Evolutionary conservation across 2,329 filamentous ascomycete genomes (phyloP).

Genomic region (Nemania sp.): DNA sequence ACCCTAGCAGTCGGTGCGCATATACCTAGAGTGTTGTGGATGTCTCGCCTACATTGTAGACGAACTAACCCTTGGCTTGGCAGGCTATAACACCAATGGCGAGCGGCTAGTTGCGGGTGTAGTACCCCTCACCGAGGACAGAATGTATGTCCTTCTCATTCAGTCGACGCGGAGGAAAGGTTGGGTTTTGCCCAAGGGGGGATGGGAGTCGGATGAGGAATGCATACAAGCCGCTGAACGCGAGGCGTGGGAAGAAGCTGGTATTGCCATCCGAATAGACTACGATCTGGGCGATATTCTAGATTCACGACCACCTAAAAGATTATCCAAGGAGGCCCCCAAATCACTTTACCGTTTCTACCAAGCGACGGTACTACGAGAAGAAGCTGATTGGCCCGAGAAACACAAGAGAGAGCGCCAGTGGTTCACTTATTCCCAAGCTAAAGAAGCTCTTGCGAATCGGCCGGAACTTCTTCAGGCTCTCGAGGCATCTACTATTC

Average conservation of each 20-base stretch:
- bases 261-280: constrained; percentile 86
- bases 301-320: constrained; percentile 85
- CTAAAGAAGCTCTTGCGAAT: constrained; percentile 78
- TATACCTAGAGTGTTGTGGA: constrained; percentile 41
- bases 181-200: constrained; percentile 98
- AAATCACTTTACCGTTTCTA: constrained; percentile 81
- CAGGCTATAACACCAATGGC: constrained; percentile 92
- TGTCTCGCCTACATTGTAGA: constrained; percentile 48
- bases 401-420: constrained; percentile 88
- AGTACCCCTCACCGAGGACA: constrained; percentile 88
- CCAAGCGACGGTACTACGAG: constrained; percentile 87
- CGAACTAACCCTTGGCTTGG: constrained; percentile 55
- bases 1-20: constrained; percentile 19
- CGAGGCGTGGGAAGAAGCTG: constrained; percentile 98
- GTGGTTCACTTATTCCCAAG: constrained; percentile 90
- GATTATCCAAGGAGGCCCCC: constrained; percentile 70
- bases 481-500: constrained; percentile 81
- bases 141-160: constrained; percentile 89
- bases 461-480: constrained; percentile 92
- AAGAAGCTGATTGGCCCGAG: constrained; percentile 93
- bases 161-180: constrained; percentile 90
- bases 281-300: constrained; percentile 88
- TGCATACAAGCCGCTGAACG: constrained; percentile 86
- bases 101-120: constrained; percentile 96
- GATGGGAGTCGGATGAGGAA: constrained; percentile 95